These are phyloP conservation scores for Solanum chmielewskii DNA, from an alignment of 257 asterid species.

Conservation along the genomic window DNA sequence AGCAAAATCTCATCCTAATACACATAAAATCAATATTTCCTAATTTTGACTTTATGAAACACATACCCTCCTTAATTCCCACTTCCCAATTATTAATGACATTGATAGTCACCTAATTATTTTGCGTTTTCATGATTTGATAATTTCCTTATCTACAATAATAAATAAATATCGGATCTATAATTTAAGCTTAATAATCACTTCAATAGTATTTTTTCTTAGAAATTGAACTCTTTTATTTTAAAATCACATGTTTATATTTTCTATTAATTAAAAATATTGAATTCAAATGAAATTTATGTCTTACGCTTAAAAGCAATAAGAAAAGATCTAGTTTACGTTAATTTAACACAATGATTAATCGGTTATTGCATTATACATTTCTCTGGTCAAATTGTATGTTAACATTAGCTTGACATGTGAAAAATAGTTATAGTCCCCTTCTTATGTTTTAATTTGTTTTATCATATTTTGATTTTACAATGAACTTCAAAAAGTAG, in stretches of 20 bases:
- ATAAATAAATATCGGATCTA: neutral
- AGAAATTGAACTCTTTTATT: neutral
- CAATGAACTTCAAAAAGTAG: too few relatives aligned
- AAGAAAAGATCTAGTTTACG: neutral
- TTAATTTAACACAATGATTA: neutral
- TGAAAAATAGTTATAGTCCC: neutral
- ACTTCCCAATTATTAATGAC: neutral
- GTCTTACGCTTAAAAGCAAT: too few relatives aligned
- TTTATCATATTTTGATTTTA: neutral
- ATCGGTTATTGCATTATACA: neutral
- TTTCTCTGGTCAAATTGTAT: neutral
- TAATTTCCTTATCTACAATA: neutral
- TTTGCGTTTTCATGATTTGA: neutral
- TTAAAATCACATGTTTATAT: too few relatives aligned
- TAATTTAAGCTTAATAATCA: neutral
- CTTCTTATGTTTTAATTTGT: too few relatives aligned
- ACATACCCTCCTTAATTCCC: neutral
- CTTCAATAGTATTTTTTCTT: neutral
- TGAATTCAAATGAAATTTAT: neutral
- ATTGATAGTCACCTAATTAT: neutral
- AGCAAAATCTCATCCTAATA: slow-evolving; percentile 8
- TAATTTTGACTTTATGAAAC: slow-evolving; percentile 2
- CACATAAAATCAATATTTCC: neutral
- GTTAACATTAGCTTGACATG: neutral
- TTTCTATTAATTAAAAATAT: neutral